These are phyloP conservation scores for Fusarium poae DNA, from an alignment of 2,329 filamentous ascomycete species.

Conservation along the genomic window DNA sequence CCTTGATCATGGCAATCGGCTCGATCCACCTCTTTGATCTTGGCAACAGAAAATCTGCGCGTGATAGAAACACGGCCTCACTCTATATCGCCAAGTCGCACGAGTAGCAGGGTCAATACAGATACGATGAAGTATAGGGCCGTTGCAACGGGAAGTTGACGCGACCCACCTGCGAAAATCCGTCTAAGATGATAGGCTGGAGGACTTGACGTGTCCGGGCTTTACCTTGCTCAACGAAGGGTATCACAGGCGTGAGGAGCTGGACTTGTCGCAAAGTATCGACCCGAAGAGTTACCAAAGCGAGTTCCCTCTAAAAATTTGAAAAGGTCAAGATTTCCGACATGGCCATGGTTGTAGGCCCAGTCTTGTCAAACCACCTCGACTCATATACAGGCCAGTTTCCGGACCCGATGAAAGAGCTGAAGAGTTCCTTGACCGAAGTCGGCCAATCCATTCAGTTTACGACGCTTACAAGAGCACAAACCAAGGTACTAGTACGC, in stretches of 20 bases:
- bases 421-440: background rate
- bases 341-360: background rate
- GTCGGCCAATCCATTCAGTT: no score
- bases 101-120: background rate
- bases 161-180: constrained; percentile 9
- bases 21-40: background rate
- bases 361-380: background rate
- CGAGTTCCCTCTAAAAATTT: background rate
- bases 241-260: background rate
- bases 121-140: background rate
- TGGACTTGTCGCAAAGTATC: no score
- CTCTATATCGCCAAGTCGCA: background rate
- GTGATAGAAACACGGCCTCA: background rate
- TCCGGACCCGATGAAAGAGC: background rate
- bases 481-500: background rate
- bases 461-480: no score
- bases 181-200: constrained; percentile 21
- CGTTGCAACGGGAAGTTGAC: background rate
- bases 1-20: background rate
- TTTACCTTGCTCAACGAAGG: background rate
- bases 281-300: accelerated
- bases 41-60: background rate
- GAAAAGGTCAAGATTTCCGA: background rate
- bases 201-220: background rate
- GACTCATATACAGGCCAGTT: background rate